Evolutionary conservation across 495 filamentous ascomycete species (phyloP).

Genomic region (Penicillium coprophilum): DNA sequence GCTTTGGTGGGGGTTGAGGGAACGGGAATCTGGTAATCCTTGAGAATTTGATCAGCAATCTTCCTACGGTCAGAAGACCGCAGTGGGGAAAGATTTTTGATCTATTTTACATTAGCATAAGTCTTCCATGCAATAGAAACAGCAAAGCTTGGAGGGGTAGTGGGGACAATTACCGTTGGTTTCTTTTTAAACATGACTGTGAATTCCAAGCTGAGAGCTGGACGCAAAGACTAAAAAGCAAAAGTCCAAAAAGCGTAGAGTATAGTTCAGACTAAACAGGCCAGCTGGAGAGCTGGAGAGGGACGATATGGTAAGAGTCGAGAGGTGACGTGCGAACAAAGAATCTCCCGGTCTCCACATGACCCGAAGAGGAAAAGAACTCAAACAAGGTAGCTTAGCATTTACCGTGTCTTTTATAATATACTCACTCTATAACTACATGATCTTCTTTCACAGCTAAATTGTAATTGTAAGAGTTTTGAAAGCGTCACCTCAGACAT

Average conservation of each 20-base stretch:
- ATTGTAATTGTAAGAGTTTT: no score
- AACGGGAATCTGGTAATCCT: constrained; percentile 55
- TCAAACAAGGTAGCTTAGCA: not conserved
- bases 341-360: constrained; percentile 5
- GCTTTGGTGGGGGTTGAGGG: constrained; percentile 39
- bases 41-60: constrained; percentile 69
- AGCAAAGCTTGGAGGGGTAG: constrained; percentile 19
- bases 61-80: constrained; percentile 71
- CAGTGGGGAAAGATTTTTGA: constrained; percentile 68
- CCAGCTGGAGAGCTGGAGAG: not conserved
- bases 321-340: constrained; percentile 3
- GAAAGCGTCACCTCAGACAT: no score
- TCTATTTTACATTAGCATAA: constrained; percentile 37
- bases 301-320: not conserved
- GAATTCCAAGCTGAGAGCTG: not conserved
- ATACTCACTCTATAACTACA: no score
- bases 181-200: constrained; percentile 76
- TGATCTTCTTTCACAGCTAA: no score
- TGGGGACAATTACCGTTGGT: constrained; percentile 55
- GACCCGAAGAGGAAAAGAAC: not conserved
- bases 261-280: not conserved
- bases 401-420: no score
- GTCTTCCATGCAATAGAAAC: no score
- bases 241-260: not conserved
- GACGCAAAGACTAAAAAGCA: no score